Evolutionary conservation across 352 stramenopile species (phyloP).

Genomic region (Pythium periplocum): DNA sequence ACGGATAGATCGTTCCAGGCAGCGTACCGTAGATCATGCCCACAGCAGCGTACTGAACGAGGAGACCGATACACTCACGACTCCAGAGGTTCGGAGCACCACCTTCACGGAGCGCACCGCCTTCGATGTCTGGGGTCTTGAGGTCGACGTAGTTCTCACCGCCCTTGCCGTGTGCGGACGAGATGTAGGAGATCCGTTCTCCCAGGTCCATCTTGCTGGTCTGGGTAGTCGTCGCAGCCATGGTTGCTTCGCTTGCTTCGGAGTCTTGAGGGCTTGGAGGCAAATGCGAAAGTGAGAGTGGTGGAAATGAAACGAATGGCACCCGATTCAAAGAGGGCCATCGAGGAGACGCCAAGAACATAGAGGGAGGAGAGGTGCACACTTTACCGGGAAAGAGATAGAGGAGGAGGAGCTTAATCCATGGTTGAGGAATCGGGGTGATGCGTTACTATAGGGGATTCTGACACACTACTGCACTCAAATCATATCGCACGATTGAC

Average conservation of each 20-base stretch:
- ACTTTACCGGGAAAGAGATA: too few species aligned
- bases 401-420: too few species aligned
- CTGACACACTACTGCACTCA: too few species aligned
- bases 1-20: constrained; percentile 22
- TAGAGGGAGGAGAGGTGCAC: too few species aligned
- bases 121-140: constrained; percentile 24
- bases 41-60: constrained; percentile 21
- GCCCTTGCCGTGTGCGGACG: constrained; percentile 5
- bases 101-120: constrained; percentile 20
- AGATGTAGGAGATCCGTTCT: constrained; percentile 13
- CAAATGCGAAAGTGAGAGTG: too few species aligned
- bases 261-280: too few species aligned
- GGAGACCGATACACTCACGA: constrained; percentile 18
- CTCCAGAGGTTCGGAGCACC: constrained; percentile 15
- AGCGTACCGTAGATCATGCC: constrained; percentile 18
- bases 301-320: too few species aligned
- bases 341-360: too few species aligned
- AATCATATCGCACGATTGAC: too few species aligned
- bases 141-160: constrained; percentile 4
- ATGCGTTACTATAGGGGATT: too few species aligned
- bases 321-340: too few species aligned
- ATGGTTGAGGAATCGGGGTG: too few species aligned
- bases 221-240: constrained; percentile 13
- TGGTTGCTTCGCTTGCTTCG: constrained; percentile 1
- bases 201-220: constrained; percentile 11